Percentiles rank a stretch among this genome's conserved stretches.
Evolutionary conservation across 345 rosid species (phyloP).

Genomic region (sweet orange (Citrus sinensis)): DVS_A1.0 CM039169.1:23245001-23245500

Average conservation of each 20-base stretch:
- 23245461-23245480: slow-evolving; percentile 82
- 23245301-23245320: not conserved
- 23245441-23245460: slow-evolving; percentile 62
- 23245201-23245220: not conserved
- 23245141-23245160: not conserved
- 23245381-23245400: slow-evolving; percentile 18
- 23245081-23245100: not conserved
- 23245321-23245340: not conserved
- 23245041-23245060: not conserved
- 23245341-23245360: not conserved
- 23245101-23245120: not conserved
- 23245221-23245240: not conserved
- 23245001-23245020: not conserved
- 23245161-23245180: not conserved
- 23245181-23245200: not conserved
- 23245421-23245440: slow-evolving; percentile 76
- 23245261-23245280: not conserved
- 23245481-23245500: slow-evolving; percentile 51
- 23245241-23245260: not conserved
- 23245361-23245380: not conserved
- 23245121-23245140: not conserved
- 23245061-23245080: not conserved
- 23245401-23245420: slow-evolving; percentile 17
- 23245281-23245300: not conserved
- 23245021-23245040: not conserved